Percentiles rank a stretch among this genome's conserved stretches.
phyloP scores from a whole-genome alignment of 257 asterid genomes.

The Cordia subcordata region DNA sequence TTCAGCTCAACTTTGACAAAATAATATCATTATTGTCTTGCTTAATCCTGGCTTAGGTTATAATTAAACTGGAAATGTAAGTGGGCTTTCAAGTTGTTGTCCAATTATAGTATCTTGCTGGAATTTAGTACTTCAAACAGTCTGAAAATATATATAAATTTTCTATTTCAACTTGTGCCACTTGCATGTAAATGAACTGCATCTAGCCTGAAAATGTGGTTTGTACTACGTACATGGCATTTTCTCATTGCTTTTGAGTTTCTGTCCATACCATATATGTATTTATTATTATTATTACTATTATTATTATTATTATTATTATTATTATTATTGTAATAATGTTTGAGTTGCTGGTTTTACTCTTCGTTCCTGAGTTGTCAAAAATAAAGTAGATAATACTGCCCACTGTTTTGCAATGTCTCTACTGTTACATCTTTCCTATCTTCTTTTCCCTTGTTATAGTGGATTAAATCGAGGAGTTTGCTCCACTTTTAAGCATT shows the following conservation, averaged over 20 bases:
- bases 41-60: too few species aligned
- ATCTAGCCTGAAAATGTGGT: constrained; percentile 18
- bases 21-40: too few species aligned
- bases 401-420: neutral
- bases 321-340: neutral
- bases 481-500: neutral
- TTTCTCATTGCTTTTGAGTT: constrained; percentile 1
- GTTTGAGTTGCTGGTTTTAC: neutral
- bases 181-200: constrained; percentile 34
- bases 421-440: neutral
- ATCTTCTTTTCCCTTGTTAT: neutral
- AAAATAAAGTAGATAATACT: constrained; percentile 4
- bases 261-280: neutral
- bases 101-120: neutral
- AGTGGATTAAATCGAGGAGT: neutral
- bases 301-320: too few species aligned
- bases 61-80: too few species aligned
- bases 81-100: neutral
- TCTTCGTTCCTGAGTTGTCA: neutral
- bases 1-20: neutral
- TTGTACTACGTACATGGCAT: constrained; percentile 14
- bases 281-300: too few species aligned
- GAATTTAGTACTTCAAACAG: neutral
- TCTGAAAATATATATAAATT: neutral
- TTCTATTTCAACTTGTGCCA: constrained; percentile 26